Conservation (phyloP, 1,284 basidiomycete genomes). For the Trametes versicolor region DNA sequence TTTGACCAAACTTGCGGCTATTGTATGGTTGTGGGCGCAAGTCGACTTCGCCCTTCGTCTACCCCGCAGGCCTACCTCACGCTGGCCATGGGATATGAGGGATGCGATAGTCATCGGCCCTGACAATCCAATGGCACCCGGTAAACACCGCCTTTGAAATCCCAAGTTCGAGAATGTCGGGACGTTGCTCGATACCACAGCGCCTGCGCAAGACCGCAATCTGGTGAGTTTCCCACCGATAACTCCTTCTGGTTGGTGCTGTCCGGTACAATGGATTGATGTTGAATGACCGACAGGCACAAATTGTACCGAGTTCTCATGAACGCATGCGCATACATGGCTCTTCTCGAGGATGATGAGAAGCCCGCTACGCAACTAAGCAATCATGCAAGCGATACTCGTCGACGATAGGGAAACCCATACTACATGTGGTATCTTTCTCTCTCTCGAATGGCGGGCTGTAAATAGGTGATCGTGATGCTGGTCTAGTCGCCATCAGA, state of each 20-base stretch:
- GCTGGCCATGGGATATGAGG: too few relatives aligned
- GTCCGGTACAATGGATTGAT: background rate
- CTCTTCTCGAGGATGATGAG: too few relatives aligned
- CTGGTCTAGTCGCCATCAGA: conserved; percentile 5
- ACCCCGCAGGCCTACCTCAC: too few relatives aligned
- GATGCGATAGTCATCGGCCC: too few relatives aligned
- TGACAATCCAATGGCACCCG: background rate
- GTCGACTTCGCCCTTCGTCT: too few relatives aligned
- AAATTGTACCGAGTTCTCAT: background rate
- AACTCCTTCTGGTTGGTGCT: background rate
- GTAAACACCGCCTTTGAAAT: background rate
- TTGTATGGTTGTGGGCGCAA: too few relatives aligned
- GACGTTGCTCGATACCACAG: background rate
- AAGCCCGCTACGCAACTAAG: too few relatives aligned
- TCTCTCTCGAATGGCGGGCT: background rate
- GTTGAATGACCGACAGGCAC: background rate
- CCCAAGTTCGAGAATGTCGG: background rate
- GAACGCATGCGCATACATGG: too few relatives aligned
- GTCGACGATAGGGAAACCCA: background rate
- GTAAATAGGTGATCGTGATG: conserved; percentile 1
- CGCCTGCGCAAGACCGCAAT: background rate
- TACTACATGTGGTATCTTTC: background rate
- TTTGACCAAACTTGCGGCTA: too few relatives aligned
- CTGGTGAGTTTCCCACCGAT: background rate
- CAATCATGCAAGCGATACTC: background rate